Evolutionary conservation across 2,329 filamentous ascomycete species (phyloP).

Genomic region (Diaporthe caulivora): DNA sequence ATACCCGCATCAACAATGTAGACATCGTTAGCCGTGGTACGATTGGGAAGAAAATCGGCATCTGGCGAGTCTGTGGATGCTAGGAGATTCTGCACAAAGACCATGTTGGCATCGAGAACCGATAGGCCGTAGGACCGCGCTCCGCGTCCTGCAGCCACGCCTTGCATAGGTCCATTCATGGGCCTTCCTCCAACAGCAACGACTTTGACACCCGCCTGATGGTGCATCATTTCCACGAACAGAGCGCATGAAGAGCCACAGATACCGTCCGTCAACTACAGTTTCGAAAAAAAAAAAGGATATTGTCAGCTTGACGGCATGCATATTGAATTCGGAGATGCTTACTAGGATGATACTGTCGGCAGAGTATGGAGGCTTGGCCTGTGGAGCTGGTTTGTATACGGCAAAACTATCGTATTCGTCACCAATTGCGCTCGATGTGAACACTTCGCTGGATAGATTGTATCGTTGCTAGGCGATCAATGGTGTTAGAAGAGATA

Average conservation of each 20-base stretch:
- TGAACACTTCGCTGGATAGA: constrained; percentile 2
- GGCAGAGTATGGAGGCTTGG: background rate
- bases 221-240: constrained; percentile 48
- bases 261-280: constrained; percentile 46
- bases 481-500: background rate
- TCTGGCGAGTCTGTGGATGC: background rate
- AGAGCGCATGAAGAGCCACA: constrained; percentile 49
- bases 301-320: background rate
- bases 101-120: constrained; percentile 40
- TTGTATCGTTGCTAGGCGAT: background rate
- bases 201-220: constrained; percentile 62
- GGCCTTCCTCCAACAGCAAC: constrained; percentile 74
- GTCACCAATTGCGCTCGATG: background rate
- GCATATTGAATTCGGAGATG: background rate
- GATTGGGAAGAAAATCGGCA: background rate
- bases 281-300: too few species aligned
- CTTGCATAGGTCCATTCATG: constrained; percentile 66
- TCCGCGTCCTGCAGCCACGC: constrained; percentile 75
- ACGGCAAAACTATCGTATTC: background rate
- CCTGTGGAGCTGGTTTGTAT: background rate
- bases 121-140: constrained; percentile 47
- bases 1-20: constrained; percentile 40
- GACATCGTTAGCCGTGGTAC: constrained; percentile 32
- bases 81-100: constrained; percentile 32
- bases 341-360: background rate